phyloP scores from a whole-genome alignment of 257 asterid species.

The Nicotiana noctiflora region DNA sequence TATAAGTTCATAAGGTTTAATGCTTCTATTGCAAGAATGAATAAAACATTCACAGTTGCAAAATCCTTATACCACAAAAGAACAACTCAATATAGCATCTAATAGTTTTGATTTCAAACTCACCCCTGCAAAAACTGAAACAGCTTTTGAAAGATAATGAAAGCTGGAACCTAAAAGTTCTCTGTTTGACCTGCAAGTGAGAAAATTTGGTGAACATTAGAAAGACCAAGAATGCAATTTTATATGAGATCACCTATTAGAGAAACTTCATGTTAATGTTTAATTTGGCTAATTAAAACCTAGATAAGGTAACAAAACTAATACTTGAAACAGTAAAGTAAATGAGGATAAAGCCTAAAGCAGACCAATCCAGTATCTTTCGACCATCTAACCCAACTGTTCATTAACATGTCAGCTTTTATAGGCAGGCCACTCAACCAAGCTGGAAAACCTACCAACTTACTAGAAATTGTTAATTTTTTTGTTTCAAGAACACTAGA shows the following conservation, averaged over 20 bases:
- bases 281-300: neutral
- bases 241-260: neutral
- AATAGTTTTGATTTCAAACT: too few species aligned
- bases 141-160: neutral
- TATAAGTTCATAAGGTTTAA: too few species aligned
- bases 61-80: too few species aligned
- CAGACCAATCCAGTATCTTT: slow-evolving; percentile 34
- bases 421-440: slow-evolving; percentile 89
- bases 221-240: too few species aligned
- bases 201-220: neutral
- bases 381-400: slow-evolving; percentile 87
- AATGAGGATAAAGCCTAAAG: too few species aligned
- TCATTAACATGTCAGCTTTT: slow-evolving; percentile 86
- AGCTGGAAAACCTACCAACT: slow-evolving; percentile 53
- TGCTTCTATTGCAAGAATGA: too few species aligned
- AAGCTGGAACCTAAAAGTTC: slow-evolving; percentile 3
- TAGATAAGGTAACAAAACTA: neutral
- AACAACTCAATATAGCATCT: too few species aligned
- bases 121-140: neutral
- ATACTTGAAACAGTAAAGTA: too few species aligned
- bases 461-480: neutral
- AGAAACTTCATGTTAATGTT: neutral
- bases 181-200: neutral
- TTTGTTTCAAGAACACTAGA: too few species aligned
- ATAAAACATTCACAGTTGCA: too few species aligned